phyloP scores from a whole-genome alignment of 805 yeast genomes.

The Metschnikowia lochheadii region DNA sequence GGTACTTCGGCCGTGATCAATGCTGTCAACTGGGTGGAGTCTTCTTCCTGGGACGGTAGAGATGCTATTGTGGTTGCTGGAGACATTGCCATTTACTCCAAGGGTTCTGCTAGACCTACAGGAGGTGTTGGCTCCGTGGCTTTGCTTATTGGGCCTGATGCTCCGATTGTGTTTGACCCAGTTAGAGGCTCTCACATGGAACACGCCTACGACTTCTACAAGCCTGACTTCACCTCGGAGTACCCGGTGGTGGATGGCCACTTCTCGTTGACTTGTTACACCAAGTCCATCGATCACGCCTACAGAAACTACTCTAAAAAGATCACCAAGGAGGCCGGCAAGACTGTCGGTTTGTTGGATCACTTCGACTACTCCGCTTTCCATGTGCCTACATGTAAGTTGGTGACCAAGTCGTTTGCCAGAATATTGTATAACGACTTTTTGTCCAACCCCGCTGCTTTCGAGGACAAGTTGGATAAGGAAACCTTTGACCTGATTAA shows the following conservation, averaged over 20 bases:
- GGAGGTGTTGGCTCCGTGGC: slow-evolving; percentile 99
- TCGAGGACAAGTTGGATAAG: slow-evolving; percentile 37
- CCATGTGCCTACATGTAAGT: slow-evolving; percentile 98
- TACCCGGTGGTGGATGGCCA: slow-evolving; percentile 98
- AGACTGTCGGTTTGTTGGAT: slow-evolving; percentile 56
- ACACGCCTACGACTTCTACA: slow-evolving; percentile 96
- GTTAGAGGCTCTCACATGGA: slow-evolving; percentile 92
- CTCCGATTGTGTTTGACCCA: slow-evolving; percentile 89
- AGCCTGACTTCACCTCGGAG: slow-evolving; percentile 94
- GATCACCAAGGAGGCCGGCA: slow-evolving; percentile 44
- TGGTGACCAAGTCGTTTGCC: slow-evolving; percentile 89
- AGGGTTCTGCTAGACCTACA: slow-evolving; percentile 98
- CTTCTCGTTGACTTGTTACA: slow-evolving; percentile 89
- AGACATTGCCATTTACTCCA: slow-evolving; percentile 94
- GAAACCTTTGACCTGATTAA: slow-evolving; percentile 54
- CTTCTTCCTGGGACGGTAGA: slow-evolving; percentile 96
- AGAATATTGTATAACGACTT: slow-evolving; percentile 88
- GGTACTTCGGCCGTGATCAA: slow-evolving; percentile 95
- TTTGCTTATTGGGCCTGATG: slow-evolving; percentile 91
- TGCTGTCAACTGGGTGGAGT: slow-evolving; percentile 93
- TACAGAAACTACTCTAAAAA: slow-evolving; percentile 80
- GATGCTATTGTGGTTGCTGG: slow-evolving; percentile 96
- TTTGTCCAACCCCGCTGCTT: slow-evolving; percentile 60
- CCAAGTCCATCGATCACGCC: slow-evolving; percentile 85
- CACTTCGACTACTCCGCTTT: slow-evolving; percentile 90